Evolutionary conservation across 1,284 basidiomycete species (phyloP), one percentile per base, ranked within the genome.

Genomic region (Pyrrhoderma lamaoense): DNA sequence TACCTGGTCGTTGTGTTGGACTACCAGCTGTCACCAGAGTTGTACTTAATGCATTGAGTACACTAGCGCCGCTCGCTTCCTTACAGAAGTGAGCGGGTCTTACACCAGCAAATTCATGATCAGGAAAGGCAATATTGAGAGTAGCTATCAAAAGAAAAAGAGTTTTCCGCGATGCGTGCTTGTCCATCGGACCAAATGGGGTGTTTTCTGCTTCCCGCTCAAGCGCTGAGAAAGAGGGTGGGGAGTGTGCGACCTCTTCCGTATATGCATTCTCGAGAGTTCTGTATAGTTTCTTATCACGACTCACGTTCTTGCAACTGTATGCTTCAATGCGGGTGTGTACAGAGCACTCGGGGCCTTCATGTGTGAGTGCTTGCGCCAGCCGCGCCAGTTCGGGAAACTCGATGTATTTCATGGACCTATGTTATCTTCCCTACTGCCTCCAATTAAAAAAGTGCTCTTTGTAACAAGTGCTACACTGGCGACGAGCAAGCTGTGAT

Each of bases 281-380:
- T 65, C 90, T 93, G 77, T 93, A 94, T 66, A 97, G 85, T 65
- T 90, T 92, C 79, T 94, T 93, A 76, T 99, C 96, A 64, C 90
- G 89, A 59, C 90, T 90, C 68, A 97, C 88, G 63, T 93, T 89
- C 77, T 99, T 99, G 80, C 93, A 95, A 60, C 89, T 93, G 74
- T 98, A 99, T 0, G 93, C 93, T 69, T 99, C 95, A 66, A 99
- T 85, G 59, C 93, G 83, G 36, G 92, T 94, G 66, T 91, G 85
- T 16, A 97, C 90, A 23, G 85, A 81, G 67, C 91, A 92, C 69
- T 96, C 93, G 45, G 89, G 83, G 3, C 90, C 86, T 57, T 90
- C 83, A 66, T 89, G 83, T 8, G 81, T 88, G 43, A 95, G 82
- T n/a, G 87, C 81, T 59, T 84, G 79, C 0, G 90, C 86, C 52